phyloP scores from a whole-genome alignment of 257 asterid species.

The Solanum dulcamara region DNA sequence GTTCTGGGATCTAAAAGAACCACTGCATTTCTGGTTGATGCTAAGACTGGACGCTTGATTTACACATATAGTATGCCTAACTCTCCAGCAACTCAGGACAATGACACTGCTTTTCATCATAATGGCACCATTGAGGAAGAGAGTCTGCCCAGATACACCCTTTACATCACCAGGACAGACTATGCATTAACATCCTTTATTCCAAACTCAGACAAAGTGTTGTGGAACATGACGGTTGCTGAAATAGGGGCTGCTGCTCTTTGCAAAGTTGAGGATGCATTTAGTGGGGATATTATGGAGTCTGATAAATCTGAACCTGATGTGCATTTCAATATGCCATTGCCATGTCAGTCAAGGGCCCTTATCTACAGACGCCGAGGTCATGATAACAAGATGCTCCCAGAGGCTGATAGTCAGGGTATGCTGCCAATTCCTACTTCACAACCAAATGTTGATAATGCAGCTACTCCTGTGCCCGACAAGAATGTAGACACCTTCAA shows the following conservation, averaged over 20 bases:
- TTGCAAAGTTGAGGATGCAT: slow-evolving; percentile 51
- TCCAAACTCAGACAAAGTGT: slow-evolving; percentile 67
- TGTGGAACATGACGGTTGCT: slow-evolving; percentile 88
- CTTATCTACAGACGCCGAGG: slow-evolving; percentile 56
- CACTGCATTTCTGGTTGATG: slow-evolving; percentile 64
- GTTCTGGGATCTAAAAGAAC: slow-evolving; percentile 80
- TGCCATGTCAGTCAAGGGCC: slow-evolving; percentile 81
- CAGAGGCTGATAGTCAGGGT: slow-evolving; percentile 32
- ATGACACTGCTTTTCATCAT: slow-evolving; percentile 16
- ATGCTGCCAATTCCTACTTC: slow-evolving; percentile 41
- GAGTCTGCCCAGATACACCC: slow-evolving; percentile 33
- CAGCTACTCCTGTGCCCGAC: slow-evolving; percentile 19
- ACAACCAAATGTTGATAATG: slow-evolving; percentile 55
- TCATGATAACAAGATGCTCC: slow-evolving; percentile 18
- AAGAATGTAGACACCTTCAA: neutral
- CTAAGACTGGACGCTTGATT: slow-evolving; percentile 66
- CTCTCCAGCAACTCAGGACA: slow-evolving; percentile 19
- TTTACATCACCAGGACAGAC: slow-evolving; percentile 88
- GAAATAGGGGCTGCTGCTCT: slow-evolving; percentile 84
- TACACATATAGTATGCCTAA: slow-evolving; percentile 36
- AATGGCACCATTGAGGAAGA: slow-evolving; percentile 29
- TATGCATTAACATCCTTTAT: slow-evolving; percentile 65
- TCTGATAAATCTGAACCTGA: slow-evolving; percentile 36
- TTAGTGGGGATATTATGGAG: slow-evolving; percentile 25
- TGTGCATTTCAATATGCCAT: slow-evolving; percentile 61